Evolutionary conservation across 768 basidiomycete genomes (phyloP), one percentile per base, ranked within the genome.

Genomic region (Tulasnella sp.): DNA sequence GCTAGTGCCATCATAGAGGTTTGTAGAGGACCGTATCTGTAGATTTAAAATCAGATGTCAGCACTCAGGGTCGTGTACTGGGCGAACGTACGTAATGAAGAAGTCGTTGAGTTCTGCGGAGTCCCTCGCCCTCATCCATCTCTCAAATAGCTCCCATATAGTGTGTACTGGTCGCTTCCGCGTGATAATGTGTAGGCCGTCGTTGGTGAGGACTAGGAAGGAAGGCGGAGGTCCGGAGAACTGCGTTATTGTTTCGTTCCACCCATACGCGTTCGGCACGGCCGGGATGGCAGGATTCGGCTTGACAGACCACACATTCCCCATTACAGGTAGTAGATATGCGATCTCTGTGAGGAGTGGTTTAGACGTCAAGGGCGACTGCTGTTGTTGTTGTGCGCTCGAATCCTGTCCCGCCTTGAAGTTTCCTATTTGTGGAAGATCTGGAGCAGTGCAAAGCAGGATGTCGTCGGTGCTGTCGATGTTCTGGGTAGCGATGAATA

Each of bases 1-100:
- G 84, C 86, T 12, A 94, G 77, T 17, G 91, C 79, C 87, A 96
- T 93, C 4, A 89, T 85, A 65, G 91, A 93, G 2, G 89, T 86
- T 66, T 94, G 88, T 68, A 92, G 88, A 54, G 90, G 80, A 48
- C 92, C 92, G 69, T 87, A 96, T 67, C 92, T 94, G 64, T 27
- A 19, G 17, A 60, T n/a, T n/a, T n/a, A n/a, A n/a, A n/a, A n/a
- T n/a, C n/a, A n/a, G n/a, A n/a, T n/a, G n/a, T n/a, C n/a, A n/a
- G n/a, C n/a, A 27, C 1, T 24, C 2, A 27, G 29, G 12, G 1
- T n/a, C n/a, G n/a, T n/a, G n/a, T n/a, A n/a, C n/a, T n/a, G n/a
- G 38, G 19, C 41, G 29, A 45, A 10, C 73, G 58, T 64, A 84
- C 92, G 82, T 87, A 65, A 90, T 84, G 53, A 85, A 77, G 68